Base-by-base conservation (phyloP, 2,329 filamentous ascomycete genomes). In the Neurospora sp. region DNA sequence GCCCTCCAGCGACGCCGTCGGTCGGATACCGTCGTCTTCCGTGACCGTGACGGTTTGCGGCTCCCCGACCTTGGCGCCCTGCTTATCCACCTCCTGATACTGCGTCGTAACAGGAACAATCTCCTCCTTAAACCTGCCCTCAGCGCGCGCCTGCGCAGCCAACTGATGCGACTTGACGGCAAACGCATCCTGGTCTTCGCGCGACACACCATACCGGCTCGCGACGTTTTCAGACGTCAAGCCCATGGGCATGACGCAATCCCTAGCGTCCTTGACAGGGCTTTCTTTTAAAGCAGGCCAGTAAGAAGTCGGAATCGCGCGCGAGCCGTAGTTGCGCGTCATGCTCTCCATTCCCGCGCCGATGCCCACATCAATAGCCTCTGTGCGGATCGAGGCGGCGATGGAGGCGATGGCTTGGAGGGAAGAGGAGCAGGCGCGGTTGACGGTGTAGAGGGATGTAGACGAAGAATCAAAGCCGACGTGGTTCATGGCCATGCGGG, bases 301-400 rank as follows among this genome's bases (percentile, higher is more conserved):
- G 11, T 93, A 81, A 73, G 93, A 87, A 0, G 89, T 90, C 0
- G 94, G 94, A 62, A 97, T 96, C n/a, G 94, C 94, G 70, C 89
- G 84, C 36, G 84, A 88, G 68, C 90, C 93, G 80, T 97, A 97
- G 81, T 97, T 97, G 74, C 91, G 83, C 73, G 93, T 97, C 94
- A 97, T 97, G 82, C 91, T 95, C 86, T 97, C 96, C 33, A 97
- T 93, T 78, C 96, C 96, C 23, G 94, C 94, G 75, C 95, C 96
- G 75, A 98, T 89, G 76, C 96, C 96, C 73, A 98, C 83, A 75
- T 98, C 95, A 78, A 98, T 98, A 91, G 97, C 97, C 77, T 94
- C 96, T 5, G 89, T 84, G n/a, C 88, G 86, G 75, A 97, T 96
- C 72, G 90, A 85, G 70, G 91, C 89, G 5, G 92, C 91, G 3